Evolutionary conservation across 2,329 filamentous ascomycete genomes (phyloP), one percentile per base, ranked within the genome.

Genomic region (Rasamsonia emersonii): DNA sequence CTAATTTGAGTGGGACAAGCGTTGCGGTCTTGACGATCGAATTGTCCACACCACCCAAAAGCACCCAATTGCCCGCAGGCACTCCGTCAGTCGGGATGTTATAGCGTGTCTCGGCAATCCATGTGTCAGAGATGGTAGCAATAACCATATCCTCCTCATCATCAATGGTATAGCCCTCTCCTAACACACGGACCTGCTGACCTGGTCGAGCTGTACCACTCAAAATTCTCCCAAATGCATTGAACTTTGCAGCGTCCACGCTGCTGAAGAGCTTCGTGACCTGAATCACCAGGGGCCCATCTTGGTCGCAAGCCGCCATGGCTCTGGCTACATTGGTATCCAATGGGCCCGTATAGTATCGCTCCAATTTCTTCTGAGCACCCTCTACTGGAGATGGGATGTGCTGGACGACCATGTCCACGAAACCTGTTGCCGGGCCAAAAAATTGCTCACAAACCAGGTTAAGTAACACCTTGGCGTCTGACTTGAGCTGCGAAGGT

Each of bases 11-110:
- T 2, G 86, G 77, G 18, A 98, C 77, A 28, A 98, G 71, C 0
- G 91, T 98, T 6, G 91, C 91, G 3, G 86, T 89, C 62, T 98
- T 98, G 62, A 96, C 86, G 47, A 98, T 96, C 4, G 88, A 95
- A 58, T 96, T 96, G 65, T 96, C 89, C 17, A 98, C 79, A 9
- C 89, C 91, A 34, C 83, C 79, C 10, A 98, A 70, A n/a, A 98
- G 66, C 9, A 93, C 89, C 69, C 86, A 83, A 53, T 93, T 95
- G 25, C 91, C 91, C 1, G 91, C 91, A 4, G 91, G 91, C 16
- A 98, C 79, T 30, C 91, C 91, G 45, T 86, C 86, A 0, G 85
- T 88, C 2, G 86, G 78, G 28, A 98, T 82, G 45, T 88, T 94
- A 63, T 98, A 98, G 51, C 88, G 71, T 15, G 88, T 88, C 59